These are phyloP conservation scores for Pseudogymnoascus sp. DNA, from an alignment of 2,329 filamentous ascomycete species.

Conservation along the genomic window DNA sequence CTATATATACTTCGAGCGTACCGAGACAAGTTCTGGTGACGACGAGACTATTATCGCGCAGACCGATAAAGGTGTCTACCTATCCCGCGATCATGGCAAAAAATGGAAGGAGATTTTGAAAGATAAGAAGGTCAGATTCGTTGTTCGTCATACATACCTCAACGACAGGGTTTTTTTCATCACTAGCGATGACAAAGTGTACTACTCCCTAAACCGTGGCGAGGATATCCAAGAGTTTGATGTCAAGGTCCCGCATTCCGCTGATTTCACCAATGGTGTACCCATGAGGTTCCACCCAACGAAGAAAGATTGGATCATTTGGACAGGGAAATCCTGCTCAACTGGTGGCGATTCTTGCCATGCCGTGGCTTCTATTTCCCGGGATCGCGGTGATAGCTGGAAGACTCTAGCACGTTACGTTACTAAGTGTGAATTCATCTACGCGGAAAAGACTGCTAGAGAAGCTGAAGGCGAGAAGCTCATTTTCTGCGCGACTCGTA, in stretches of 20 bases:
- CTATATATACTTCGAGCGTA: constrained; percentile 71
- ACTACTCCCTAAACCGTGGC: constrained; percentile 76
- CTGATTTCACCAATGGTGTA: constrained; percentile 33
- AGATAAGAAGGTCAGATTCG: constrained; percentile 57
- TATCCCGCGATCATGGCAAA: constrained; percentile 83
- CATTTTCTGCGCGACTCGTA: constrained; percentile 54
- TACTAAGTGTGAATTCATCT: constrained; percentile 79
- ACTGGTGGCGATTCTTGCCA: constrained; percentile 50
- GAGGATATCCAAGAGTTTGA: constrained; percentile 65
- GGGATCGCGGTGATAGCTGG: constrained; percentile 76
- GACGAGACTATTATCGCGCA: constrained; percentile 66
- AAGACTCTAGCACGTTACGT: constrained; percentile 64
- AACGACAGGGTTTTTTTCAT: constrained; percentile 84
- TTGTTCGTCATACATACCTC: constrained; percentile 72
- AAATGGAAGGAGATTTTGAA: constrained; percentile 67
- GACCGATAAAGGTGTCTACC: constrained; percentile 45
- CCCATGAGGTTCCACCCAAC: constrained; percentile 75
- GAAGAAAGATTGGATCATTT: constrained; percentile 84
- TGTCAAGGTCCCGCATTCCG: constrained; percentile 47
- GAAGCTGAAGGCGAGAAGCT: constrained; percentile 32
- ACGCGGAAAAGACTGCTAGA: constrained; percentile 46
- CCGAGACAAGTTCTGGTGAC: constrained; percentile 49
- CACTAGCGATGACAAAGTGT: constrained; percentile 56
- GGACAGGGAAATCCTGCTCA: constrained; percentile 66
- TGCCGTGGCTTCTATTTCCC: constrained; percentile 65